Evolutionary conservation across 805 yeast species (phyloP).

Genomic region (Candida loeiensis): DNA sequence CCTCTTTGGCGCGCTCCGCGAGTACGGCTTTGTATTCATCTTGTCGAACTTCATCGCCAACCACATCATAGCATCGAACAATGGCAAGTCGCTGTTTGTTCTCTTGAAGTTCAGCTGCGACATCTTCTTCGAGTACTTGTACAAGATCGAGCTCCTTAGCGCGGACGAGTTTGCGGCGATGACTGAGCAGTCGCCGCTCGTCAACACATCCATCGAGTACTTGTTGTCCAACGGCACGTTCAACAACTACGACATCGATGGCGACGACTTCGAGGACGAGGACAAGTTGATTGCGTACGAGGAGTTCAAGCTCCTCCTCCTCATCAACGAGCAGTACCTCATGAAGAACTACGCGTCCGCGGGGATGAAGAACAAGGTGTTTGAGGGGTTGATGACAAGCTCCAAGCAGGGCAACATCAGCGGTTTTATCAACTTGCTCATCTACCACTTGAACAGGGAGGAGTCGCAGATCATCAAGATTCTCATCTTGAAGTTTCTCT

Average conservation of each 20-base stretch:
- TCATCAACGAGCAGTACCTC: conserved; percentile 86
- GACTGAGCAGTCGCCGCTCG: conserved; percentile 24
- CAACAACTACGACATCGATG: conserved; percentile 30
- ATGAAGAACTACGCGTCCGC: conserved; percentile 44
- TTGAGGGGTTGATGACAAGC: conserved; percentile 46
- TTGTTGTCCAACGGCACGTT: conserved; percentile 33
- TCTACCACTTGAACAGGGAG: conserved; percentile 68
- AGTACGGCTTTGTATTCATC: conserved; percentile 52
- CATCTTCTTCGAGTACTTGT: conserved; percentile 39
- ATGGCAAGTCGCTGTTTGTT: conserved; percentile 25
- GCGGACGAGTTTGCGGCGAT: conserved; percentile 33
- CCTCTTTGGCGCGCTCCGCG: conserved; percentile 44
- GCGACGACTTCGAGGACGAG: conserved; percentile 47
- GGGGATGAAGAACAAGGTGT: conserved; percentile 45
- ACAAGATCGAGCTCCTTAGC: conserved; percentile 29
- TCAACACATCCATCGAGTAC: conserved; percentile 27
- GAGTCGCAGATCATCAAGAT: conserved; percentile 68
- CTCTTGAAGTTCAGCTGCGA: conserved; percentile 38
- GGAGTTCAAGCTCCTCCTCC: conserved; percentile 65
- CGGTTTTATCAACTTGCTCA: conserved; percentile 61
- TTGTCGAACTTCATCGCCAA: conserved; percentile 28
- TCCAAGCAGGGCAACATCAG: conserved; percentile 39
- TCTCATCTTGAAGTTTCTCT: conserved; percentile 73
- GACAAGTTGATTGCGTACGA: conserved; percentile 53
- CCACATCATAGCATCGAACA: conserved; percentile 20